These are phyloP conservation scores for Cyclotella sp. DNA, from an alignment of 108 stramenopile genomes.

Conservation along the genomic window DNA sequence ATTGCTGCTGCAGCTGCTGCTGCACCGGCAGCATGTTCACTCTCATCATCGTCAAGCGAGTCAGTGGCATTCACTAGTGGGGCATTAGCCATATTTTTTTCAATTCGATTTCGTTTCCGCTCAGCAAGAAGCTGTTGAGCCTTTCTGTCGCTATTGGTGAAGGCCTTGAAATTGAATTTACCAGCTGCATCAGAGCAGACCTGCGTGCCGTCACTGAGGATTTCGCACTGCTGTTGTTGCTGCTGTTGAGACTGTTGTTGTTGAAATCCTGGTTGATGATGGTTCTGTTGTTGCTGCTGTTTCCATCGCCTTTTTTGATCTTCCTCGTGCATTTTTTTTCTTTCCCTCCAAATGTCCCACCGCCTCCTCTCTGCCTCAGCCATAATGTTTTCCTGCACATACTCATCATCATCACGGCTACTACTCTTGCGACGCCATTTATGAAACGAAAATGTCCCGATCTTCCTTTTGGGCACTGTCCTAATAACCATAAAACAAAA, in stretches of 20 bases:
- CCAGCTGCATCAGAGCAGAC: constrained; percentile 10
- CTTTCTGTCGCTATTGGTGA: constrained; percentile 1
- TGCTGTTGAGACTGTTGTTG: constrained; percentile 11
- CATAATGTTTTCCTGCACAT: neutral
- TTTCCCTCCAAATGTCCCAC: constrained; percentile 6
- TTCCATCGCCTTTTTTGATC: neutral
- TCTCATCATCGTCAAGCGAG: constrained; percentile 9
- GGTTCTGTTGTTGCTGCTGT: neutral
- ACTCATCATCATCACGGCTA: neutral
- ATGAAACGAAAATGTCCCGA: constrained; percentile 18
- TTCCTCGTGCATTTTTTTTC: neutral
- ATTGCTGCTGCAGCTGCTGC: too few relatives aligned
- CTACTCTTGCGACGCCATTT: neutral
- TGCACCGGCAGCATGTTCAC: constrained; percentile 5
- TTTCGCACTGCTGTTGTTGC: constrained; percentile 25
- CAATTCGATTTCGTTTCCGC: constrained; percentile 20
- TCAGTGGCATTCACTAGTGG: constrained; percentile 16
- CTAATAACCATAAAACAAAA: constrained; percentile 52
- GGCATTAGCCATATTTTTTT: constrained; percentile 38
- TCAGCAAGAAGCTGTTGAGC: constrained; percentile 27
- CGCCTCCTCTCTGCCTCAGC: constrained; percentile 10
- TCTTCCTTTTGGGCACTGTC: constrained; percentile 41
- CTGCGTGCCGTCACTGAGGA: constrained; percentile 28
- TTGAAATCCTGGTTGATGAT: neutral
- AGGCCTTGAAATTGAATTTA: neutral